A percentile compares a stretch with the other conserved stretches of the same genome.
These are phyloP conservation scores for Didymella exigua DNA, from an alignment of 2,329 filamentous ascomycete genomes.

Conservation along the genomic window DNA sequence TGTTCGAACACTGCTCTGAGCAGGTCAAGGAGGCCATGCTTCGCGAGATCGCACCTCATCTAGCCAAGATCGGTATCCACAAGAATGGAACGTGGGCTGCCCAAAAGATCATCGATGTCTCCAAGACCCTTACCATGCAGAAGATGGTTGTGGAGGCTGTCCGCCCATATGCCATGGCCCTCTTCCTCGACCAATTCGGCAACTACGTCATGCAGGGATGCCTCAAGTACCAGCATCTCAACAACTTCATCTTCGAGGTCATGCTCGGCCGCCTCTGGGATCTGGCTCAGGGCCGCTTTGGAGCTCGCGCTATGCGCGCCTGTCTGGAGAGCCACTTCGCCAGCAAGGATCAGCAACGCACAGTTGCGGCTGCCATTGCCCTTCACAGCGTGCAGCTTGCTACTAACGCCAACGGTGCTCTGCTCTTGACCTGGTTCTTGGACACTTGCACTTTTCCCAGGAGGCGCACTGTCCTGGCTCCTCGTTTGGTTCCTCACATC, in stretches of 20 bases:
- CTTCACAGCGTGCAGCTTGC: constrained; percentile 95
- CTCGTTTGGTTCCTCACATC: constrained; percentile 87
- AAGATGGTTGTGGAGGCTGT: constrained; percentile 81
- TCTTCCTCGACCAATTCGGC: constrained; percentile 97
- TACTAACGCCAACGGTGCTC: constrained; percentile 92
- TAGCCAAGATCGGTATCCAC: constrained; percentile 96
- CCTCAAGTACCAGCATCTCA: constrained; percentile 87
- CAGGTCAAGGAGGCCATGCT: constrained; percentile 91
- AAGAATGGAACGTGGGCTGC: constrained; percentile 99
- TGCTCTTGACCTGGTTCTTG: constrained; percentile 95
- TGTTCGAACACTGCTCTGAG: constrained; percentile 96
- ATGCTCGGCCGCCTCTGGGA: constrained; percentile 97
- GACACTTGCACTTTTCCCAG: constrained; percentile 96
- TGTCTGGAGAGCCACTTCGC: constrained; percentile 96
- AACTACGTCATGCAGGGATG: constrained; percentile 99
- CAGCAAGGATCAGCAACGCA: constrained; percentile 91
- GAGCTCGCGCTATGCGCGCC: constrained; percentile 92
- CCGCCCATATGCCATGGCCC: constrained; percentile 82
- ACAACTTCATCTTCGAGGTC: constrained; percentile 96
- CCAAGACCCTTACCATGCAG: constrained; percentile 84
- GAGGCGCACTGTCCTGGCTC: constrained; percentile 87
- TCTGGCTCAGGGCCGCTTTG: constrained; percentile 88
- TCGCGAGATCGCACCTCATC: constrained; percentile 81
- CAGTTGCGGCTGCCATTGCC: constrained; percentile 94
- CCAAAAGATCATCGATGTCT: constrained; percentile 98